Evolutionary conservation across 257 asterid genomes (phyloP).

Genomic region (Cynanchum wilfordii): DNA sequence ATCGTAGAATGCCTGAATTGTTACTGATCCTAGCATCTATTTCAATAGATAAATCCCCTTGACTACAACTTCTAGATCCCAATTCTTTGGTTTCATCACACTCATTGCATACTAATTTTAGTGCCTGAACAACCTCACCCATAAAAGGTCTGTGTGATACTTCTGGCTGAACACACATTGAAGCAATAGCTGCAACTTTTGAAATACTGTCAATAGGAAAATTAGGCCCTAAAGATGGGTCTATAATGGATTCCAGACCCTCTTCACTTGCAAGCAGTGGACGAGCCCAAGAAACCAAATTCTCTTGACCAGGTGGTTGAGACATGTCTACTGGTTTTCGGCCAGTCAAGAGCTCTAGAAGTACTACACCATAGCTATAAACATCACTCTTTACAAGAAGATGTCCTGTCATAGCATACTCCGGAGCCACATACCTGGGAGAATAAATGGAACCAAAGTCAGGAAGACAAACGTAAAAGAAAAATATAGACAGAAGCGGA

Average conservation of each 20-base stretch:
- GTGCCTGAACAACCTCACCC: conserved; percentile 97
- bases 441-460: conserved; percentile 3
- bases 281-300: conserved; percentile 85
- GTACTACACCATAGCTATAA: conserved; percentile 99
- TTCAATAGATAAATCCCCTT: conserved; percentile 37
- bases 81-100: conserved; percentile 40
- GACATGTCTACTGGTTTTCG: conserved; percentile 91
- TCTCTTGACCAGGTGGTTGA: conserved; percentile 90
- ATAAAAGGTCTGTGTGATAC: conserved; percentile 89
- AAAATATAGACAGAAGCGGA: neutral
- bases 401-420: conserved; percentile 95
- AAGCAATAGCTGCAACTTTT: conserved; percentile 89
- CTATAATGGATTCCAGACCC: conserved; percentile 55
- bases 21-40: conserved; percentile 31
- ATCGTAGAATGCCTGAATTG: conserved; percentile 23
- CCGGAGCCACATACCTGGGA: conserved; percentile 88
- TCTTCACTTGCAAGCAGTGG: conserved; percentile 62
- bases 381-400: conserved; percentile 88
- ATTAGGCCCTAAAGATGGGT: conserved; percentile 51
- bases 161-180: conserved; percentile 93
- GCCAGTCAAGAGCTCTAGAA: conserved; percentile 88
- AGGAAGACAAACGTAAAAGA: conserved; percentile 1
- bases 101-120: conserved; percentile 72
- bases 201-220: conserved; percentile 55
- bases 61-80: conserved; percentile 43